Base-by-base conservation (phyloP, 2,329 filamentous ascomycete species). In the Sporothrix humicola region DNA sequence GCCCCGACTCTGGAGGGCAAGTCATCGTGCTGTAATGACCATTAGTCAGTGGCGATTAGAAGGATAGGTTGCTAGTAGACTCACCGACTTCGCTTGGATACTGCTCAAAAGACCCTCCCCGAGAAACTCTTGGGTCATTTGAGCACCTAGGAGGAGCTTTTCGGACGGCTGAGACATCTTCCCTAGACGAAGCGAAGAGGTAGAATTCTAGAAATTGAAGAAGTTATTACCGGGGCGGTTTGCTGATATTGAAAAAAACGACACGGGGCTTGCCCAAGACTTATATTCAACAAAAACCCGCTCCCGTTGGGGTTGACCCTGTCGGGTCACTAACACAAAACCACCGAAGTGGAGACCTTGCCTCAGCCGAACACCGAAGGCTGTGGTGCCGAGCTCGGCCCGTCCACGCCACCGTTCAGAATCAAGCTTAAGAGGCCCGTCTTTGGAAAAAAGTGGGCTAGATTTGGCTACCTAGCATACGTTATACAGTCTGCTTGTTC, bases 41-140 rank as follows among this genome's bases (percentile, higher is more conserved):
- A 54, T 54, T 54, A 54, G 50, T 20, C 50, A 54, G 50, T 54
- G 50, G 50, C 50, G 4, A 54, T 54, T 54, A 54, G 50, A 54
- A 54, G 50, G 50, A 54, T 54, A 54, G 50, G 50, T 54, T 54
- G 50, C 50, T 10, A 54, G 50, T 54, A 54, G n/a, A 54, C 50
- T 54, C 50, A 54, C 50, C 17, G 50, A 54, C 50, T 54, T 54
- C 50, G 50, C 50, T 54, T 54, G 50, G 50, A 54, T 54, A 54
- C 50, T 54, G 50, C 50, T 54, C 50, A 54, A 54, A 5, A 54
- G 50, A 54, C 50, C 50, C 50, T 54, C 50, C 50, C 50, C 48
- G 50, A 54, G 50, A 54, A 54, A 54, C 50, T 54, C 50, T 54
- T 54, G 50, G 50, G 50, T 54, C 50, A 54, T 54, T 54, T 54